Base-by-base conservation (phyloP, 257 asterid species). In the Salvia miltiorrhiza region DNA sequence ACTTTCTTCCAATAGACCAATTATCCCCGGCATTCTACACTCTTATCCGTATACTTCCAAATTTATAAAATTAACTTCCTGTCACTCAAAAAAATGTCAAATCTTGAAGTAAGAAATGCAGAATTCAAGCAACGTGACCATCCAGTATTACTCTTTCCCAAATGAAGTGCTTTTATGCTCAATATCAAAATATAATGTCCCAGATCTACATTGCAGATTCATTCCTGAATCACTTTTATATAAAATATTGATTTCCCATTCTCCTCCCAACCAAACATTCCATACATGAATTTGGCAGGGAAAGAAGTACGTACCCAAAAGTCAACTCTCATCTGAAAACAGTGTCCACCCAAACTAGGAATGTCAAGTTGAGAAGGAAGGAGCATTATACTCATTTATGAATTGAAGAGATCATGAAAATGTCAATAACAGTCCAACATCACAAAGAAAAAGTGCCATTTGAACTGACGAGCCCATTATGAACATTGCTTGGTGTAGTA, bases 401-500 rank as follows among this genome's bases (percentile, higher is more conserved):
- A 48, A 24, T 72, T 61, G 11, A 37, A 39, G 14, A 48, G 23
- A 44, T 65, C 57, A 21, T 48, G 16, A 14, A 50, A 37, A n/a
- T 1, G 33, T 33, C 39, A 33, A 33, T 14, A 5, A 28, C 40
- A 53, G 41, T 52, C 71, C 59, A 20, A 65, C 58, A 74, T 21
- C 23, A 40, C 23, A 69, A 17, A 44, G 63, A 71, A 32, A 33
- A 71, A 2, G 3, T 17, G 33, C 53, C 13, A 17, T 49, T 24
- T 50, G 32, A 65, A 59, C 50, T 63, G 30, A 54, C 33, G 37
- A 66, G 23, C 12, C 13, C 32, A 48, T 52, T 45, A 58, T 44
- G 33, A 37, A 20, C 10, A 47, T 73, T 70, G 59, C 58, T 55
- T 40, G 50, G 12, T 57, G 56, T 39, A 13, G 82, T 35, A 48